These are phyloP conservation scores for Tritrichomonas musculus DNA, from an alignment of 208 protist genomes.

Conservation along the genomic window DNA sequence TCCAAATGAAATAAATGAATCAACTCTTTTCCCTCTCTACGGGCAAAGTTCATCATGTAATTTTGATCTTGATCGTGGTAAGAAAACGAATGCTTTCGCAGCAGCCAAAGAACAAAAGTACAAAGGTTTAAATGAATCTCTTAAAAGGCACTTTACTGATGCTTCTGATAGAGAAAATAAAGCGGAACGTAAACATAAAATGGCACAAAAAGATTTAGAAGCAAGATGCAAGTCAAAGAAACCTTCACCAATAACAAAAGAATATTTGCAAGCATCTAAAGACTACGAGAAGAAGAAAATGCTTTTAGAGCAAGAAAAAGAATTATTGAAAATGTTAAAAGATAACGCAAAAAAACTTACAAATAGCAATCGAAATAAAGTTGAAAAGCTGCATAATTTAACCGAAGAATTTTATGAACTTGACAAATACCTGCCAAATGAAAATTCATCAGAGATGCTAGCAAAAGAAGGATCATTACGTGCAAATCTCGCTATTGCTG, in stretches of 20 bases:
- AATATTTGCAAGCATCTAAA: not conserved
- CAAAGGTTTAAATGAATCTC: not conserved
- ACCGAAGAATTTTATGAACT: not conserved
- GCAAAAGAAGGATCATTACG: not conserved
- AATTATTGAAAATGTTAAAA: not conserved
- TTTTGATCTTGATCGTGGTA: not conserved
- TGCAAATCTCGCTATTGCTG: not conserved
- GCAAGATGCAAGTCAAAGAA: not conserved
- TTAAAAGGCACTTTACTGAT: not conserved
- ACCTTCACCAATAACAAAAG: not conserved
- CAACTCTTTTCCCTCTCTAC: not conserved
- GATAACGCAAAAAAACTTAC: not conserved
- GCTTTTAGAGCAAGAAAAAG: not conserved
- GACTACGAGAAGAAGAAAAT: not conserved
- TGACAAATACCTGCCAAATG: not conserved
- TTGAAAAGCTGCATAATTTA: not conserved
- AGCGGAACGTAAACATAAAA: not conserved
- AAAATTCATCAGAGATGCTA: not conserved
- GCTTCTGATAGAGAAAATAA: not conserved
- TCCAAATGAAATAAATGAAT: not conserved
- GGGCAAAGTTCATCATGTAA: not conserved
- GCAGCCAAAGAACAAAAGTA: not conserved
- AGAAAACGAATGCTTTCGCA: not conserved
- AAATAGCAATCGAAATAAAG: not conserved
- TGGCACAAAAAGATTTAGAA: not conserved